A percentile compares a stretch with the other conserved stretches of the same genome.
These are phyloP conservation scores for Cytospora chrysosperma DNA, from an alignment of 2,329 filamentous ascomycete genomes.

Conservation along the genomic window DNA sequence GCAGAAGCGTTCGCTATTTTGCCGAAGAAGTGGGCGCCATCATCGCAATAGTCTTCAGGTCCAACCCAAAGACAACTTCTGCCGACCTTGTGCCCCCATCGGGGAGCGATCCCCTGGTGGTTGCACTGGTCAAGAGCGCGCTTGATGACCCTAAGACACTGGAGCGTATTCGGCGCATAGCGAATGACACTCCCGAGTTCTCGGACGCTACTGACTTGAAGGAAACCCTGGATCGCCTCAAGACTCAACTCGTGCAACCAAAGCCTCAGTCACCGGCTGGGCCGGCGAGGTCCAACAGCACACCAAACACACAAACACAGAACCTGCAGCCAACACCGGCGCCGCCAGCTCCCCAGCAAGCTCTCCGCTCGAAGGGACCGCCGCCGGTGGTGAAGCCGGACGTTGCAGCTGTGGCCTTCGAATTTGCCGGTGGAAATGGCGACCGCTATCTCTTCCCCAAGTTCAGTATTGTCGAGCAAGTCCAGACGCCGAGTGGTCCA, in stretches of 20 bases:
- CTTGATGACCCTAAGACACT: conserved; percentile 51
- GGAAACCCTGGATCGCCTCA: conserved; percentile 48
- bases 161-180: conserved; percentile 54
- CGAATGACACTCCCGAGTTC: conserved; percentile 49
- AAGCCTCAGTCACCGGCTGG: conserved; percentile 26
- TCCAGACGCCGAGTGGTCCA: conserved; percentile 50
- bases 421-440: conserved; percentile 65
- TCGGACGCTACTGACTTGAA: conserved; percentile 56
- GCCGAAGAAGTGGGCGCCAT: conserved; percentile 59
- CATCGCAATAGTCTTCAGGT: conserved; percentile 57
- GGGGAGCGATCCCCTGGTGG: conserved; percentile 55
- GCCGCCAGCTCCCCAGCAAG: conserved; percentile 44
- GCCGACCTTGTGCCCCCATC: conserved; percentile 52
- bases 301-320: conserved; percentile 24
- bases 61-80: conserved; percentile 57
- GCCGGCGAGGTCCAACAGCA: conserved; percentile 23
- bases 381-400: conserved; percentile 56
- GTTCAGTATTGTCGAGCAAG: conserved; percentile 72
- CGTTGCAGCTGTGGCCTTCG: conserved; percentile 65
- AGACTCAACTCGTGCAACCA: conserved; percentile 42
- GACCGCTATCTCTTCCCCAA: conserved; percentile 79
- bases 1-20: conserved; percentile 58
- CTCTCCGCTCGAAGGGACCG: conserved; percentile 60
- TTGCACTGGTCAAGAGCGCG: conserved; percentile 56
- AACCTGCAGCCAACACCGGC: conserved; percentile 9